These are phyloP conservation scores for Leishmania gerbilli DNA, from an alignment of 208 protist species.

Conservation along the genomic window DNA sequence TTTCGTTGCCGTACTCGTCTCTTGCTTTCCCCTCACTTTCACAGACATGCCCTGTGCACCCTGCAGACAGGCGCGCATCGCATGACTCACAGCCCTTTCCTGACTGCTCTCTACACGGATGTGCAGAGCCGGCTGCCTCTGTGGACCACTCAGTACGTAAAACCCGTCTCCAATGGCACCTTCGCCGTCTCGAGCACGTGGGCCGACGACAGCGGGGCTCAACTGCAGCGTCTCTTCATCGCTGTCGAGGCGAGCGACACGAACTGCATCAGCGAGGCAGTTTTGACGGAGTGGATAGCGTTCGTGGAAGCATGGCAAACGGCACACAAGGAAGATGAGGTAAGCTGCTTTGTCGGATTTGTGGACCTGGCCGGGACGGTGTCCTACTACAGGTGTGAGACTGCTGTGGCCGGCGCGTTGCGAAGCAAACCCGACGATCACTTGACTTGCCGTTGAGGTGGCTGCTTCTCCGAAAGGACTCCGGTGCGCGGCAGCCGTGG, in stretches of 20 bases:
- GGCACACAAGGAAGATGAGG: not conserved
- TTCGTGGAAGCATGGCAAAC: not conserved
- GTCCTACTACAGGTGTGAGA: slow-evolving; percentile 59
- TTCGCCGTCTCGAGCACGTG: slow-evolving; percentile 28
- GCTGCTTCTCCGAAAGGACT: not conserved
- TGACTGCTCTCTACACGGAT: slow-evolving; percentile 28
- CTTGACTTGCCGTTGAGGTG: not conserved
- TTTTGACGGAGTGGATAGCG: slow-evolving; percentile 5
- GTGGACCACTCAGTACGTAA: slow-evolving; percentile 25
- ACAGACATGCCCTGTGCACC: not conserved
- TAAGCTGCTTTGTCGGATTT: slow-evolving; percentile 48
- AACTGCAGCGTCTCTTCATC: slow-evolving; percentile 30
- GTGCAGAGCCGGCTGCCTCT: slow-evolving; percentile 49
- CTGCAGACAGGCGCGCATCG: not conserved
- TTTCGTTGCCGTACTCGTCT: not conserved
- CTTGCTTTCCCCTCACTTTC: not conserved
- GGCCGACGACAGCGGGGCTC: not conserved
- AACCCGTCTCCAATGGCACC: not conserved
- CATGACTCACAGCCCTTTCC: slow-evolving; percentile 8
- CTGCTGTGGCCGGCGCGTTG: not conserved
- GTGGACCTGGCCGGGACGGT: slow-evolving; percentile 54
- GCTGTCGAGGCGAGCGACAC: slow-evolving; percentile 29
- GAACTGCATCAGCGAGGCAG: not conserved
- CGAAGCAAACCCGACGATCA: not conserved
- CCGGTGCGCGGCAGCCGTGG: not conserved